Base-by-base conservation (phyloP, 1,284 basidiomycete species). In the Ustilago sp. region DNA sequence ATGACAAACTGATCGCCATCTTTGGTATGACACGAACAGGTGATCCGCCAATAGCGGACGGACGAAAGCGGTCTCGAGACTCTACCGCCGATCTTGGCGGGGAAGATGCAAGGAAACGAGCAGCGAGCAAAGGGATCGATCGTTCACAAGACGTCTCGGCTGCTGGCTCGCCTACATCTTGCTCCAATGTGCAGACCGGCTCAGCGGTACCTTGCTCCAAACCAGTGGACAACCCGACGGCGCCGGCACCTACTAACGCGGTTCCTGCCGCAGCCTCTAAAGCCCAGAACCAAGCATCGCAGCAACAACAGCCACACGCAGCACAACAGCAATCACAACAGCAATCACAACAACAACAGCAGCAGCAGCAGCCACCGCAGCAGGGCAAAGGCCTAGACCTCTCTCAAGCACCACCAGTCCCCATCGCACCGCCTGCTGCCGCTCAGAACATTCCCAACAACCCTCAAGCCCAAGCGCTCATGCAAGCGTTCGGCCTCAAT, bases 401-500 rank as follows among this genome's bases (percentile, higher is more conserved):
- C 12, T 62, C 68, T 12, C 39, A 67, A 32, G 75, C 68, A 5
- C 73, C 75, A 28, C 70, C 73, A 2, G 68, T 76, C 0, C 74
- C 74, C 17, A 65, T 65, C 12, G 62, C 74, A 0, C 60, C 65
- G 8, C 65, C 69, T 13, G 50, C 52, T 35, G 63, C 53, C 1
- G 58, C 62, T 13, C 67, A 77, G 38, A 55, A 64, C 48, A 56
- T 68, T 23, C 58, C 73, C 48, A 63, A 74, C 63, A 66, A 76
- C 61, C 54, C 80, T 52, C 79, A 82, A 35, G 69, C 74, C 9
- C 77, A 80, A 43, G 71, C 65, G 45, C 69, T 82, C 31, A 64
- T 79, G 41, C 72, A 79, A 43, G 75, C 80, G 0, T 82, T 81
- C 51, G 80, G 80, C 4, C 74, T 77, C 35, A 81, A 76, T 57